Evolutionary conservation across 768 basidiomycete species (phyloP).

Genomic region (Amanita phalloides): DNA sequence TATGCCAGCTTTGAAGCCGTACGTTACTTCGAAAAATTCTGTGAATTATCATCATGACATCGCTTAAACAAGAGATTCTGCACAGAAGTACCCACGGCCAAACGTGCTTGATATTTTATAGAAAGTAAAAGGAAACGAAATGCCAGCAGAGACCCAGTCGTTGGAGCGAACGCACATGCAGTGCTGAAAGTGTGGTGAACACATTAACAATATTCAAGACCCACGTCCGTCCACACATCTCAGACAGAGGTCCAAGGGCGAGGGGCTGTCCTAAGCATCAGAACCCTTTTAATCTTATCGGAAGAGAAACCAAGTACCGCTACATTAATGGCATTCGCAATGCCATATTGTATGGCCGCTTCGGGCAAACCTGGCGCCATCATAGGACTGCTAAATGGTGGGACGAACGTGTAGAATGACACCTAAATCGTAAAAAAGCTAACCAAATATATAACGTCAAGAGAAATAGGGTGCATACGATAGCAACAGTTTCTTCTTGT

Average conservation of each 20-base stretch:
- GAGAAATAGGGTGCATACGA: constrained; percentile 31
- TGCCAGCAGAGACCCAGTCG: constrained; percentile 37
- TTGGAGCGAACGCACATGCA: constrained; percentile 62
- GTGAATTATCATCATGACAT: neutral
- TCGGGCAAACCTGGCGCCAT: constrained; percentile 63
- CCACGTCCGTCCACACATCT: constrained; percentile 67
- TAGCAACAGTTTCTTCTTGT: constrained; percentile 22
- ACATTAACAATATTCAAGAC: constrained; percentile 58
- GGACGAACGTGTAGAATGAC: constrained; percentile 48
- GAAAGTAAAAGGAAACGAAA: constrained; percentile 64
- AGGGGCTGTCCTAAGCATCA: constrained; percentile 29
- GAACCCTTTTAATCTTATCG: neutral
- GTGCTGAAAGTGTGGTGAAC: constrained; percentile 51
- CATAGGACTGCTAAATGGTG: constrained; percentile 42
- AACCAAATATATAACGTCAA: neutral
- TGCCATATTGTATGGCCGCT: constrained; percentile 39
- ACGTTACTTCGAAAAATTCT: constrained; percentile 38
- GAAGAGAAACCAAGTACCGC: constrained; percentile 26
- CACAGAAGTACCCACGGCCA: constrained; percentile 27
- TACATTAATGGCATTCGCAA: constrained; percentile 38
- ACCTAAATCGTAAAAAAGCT: constrained; percentile 23
- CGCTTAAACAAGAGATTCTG: neutral
- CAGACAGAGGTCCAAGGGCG: constrained; percentile 56
- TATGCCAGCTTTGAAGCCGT: constrained; percentile 41
- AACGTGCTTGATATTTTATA: constrained; percentile 69